Evolutionary conservation across 2,329 filamentous ascomycete species (phyloP).

Genomic region (Fusarium cyanostomum): DNA sequence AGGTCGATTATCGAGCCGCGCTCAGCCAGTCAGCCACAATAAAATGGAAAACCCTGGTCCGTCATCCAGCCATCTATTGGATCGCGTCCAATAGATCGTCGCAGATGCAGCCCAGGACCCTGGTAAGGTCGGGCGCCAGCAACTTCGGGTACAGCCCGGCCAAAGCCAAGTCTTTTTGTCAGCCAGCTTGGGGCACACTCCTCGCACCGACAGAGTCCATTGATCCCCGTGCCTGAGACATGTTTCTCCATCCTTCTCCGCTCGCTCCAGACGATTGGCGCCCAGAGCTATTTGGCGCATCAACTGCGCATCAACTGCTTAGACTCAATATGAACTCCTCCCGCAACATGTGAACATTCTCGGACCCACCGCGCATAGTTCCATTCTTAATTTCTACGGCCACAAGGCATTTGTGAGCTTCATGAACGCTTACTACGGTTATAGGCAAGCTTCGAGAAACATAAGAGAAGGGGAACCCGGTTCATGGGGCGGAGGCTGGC

Average conservation of each 20-base stretch:
- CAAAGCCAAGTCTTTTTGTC: conserved; percentile 40
- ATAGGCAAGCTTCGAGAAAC: conserved; percentile 31
- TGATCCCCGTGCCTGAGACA: conserved; percentile 37
- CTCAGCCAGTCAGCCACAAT: conserved; percentile 10
- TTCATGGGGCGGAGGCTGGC: not conserved
- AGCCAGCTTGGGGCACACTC: conserved; percentile 23
- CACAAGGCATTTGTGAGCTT: not conserved
- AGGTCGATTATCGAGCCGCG: conserved; percentile 2
- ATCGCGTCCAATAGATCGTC: conserved; percentile 28
- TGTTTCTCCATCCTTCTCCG: conserved; percentile 34
- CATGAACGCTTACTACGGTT: not conserved
- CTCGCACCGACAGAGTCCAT: conserved; percentile 23
- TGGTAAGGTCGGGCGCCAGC: conserved; percentile 40
- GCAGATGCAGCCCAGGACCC: conserved; percentile 23
- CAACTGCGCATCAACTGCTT: conserved; percentile 1
- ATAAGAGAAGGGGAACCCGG: conserved; percentile 11
- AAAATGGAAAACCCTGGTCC: conserved; percentile 1
- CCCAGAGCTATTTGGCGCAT: conserved; percentile 12
- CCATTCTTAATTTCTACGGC: not conserved
- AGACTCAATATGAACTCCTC: conserved; percentile 34
- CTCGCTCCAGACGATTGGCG: not conserved
- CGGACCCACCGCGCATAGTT: not conserved
- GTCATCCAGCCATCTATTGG: conserved; percentile 16
- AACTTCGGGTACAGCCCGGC: conserved; percentile 31
- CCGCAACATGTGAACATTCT: conserved; percentile 19